Evolutionary conservation across 148 eudicot species (phyloP).

Genomic region (Oxyria digyna): DNA sequence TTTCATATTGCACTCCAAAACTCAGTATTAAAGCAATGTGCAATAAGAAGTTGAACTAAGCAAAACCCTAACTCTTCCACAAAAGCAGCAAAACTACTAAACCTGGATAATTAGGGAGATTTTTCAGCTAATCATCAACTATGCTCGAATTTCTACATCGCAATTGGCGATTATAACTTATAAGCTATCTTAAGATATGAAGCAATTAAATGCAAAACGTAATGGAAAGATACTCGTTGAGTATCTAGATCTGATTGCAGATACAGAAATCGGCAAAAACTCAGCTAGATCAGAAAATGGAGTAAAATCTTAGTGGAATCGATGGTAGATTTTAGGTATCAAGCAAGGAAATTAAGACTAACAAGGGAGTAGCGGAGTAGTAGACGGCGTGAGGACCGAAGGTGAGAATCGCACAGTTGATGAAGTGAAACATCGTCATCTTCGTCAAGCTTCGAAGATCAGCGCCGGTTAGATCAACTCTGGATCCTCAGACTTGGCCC

Average conservation of each 20-base stretch:
- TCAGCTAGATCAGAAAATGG: background rate
- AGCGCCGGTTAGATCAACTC: background rate
- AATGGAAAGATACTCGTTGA: background rate
- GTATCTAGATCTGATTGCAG: background rate
- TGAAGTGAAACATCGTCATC: constrained; percentile 95
- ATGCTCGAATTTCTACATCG: constrained; percentile 2
- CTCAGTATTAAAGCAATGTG: background rate
- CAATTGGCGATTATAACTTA: background rate
- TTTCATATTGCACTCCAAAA: background rate
- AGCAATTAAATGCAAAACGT: background rate
- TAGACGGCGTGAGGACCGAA: constrained; percentile 98
- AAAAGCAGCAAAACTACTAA: background rate
- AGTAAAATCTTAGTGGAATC: background rate
- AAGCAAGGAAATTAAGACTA: constrained; percentile 9
- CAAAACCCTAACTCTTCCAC: background rate
- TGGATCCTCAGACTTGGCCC: constrained; percentile 8
- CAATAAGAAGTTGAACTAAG: background rate
- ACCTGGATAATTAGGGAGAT: background rate
- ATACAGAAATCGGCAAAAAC: background rate
- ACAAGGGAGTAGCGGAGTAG: constrained; percentile 95
- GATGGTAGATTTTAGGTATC: background rate
- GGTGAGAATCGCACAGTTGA: constrained; percentile 89
- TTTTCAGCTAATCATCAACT: background rate
- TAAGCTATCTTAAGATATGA: background rate
- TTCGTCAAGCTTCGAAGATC: constrained; percentile 7